Evolutionary conservation across 768 basidiomycete species (phyloP), one percentile per base, ranked within the genome.

Genomic region (Kwoniella shandongensis): DNA sequence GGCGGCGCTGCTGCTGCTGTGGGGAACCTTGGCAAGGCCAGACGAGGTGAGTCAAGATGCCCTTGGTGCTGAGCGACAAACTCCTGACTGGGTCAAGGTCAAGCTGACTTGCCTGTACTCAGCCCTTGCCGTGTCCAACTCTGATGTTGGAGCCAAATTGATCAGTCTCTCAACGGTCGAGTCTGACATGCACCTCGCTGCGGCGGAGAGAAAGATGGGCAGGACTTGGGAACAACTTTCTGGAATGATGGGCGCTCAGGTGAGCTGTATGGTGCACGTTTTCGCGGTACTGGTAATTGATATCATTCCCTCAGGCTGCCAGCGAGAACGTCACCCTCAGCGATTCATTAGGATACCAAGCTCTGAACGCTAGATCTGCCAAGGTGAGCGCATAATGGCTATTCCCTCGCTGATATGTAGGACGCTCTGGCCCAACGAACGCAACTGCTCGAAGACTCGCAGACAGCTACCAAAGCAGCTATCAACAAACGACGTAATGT

Each of bases 341-440:
- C n/a, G 96, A 99, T 77, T 87, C 91, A 0, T 79, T 98, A 50
- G 91, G 91, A 1, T 99, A 99, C 77, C 93, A 98, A 76, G 89
- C 92, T 18, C 81, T 93, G 79, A 98, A 99, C 70, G 91, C 96
- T n/a, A 83, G 88, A 42, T 90, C 93, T 18, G 96, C 96, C 1
- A 97, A 96, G 66, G 80, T 79, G 20, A 49, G 71, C 59, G 15
- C 6, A 36, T 13, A 20, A n/a, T 4, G 32, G 4, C 4, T 6
- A 18, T 26, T 10, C 17, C 15, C 12, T 6, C 15, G 23, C 35
- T 46, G 23, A 27, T 30, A 5, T 15, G 25, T 51, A 77, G 75
- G 76, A 77, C 30, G 93, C 96, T 0, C 78, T 98, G 8, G 83
- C 85, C 51, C 90, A 92, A 80, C 86, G 96, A 10, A 89, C 91